A percentile compares a stretch with the other conserved stretches of the same genome.
These are phyloP conservation scores for Termitomyces sp. DNA, from an alignment of 768 basidiomycete species.

Conservation along the genomic window DNA sequence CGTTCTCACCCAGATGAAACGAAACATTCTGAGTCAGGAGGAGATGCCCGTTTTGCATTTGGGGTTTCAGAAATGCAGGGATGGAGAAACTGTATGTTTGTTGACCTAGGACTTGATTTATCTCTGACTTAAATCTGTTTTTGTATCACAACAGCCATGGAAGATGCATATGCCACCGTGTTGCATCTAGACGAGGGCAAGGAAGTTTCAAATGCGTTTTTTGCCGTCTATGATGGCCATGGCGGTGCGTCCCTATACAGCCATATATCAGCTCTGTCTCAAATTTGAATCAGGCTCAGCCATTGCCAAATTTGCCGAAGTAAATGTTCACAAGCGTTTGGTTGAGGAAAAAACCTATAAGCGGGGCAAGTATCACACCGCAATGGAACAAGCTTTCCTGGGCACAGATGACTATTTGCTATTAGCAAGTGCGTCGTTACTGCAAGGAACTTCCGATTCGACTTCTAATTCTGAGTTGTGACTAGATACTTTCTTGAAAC, in stretches of 20 bases:
- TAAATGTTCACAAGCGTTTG: slow-evolving; percentile 78
- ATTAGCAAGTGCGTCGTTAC: slow-evolving; percentile 58
- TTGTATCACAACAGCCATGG: slow-evolving; percentile 70
- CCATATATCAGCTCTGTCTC: slow-evolving; percentile 5
- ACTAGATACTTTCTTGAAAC: slow-evolving; percentile 6
- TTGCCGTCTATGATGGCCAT: slow-evolving; percentile 98
- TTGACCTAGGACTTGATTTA: slow-evolving; percentile 4
- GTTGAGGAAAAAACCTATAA: slow-evolving; percentile 69
- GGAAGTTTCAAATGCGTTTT: slow-evolving; percentile 67
- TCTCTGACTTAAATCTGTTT: neutral
- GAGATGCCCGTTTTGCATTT: slow-evolving; percentile 67
- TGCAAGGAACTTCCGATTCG: slow-evolving; percentile 4
- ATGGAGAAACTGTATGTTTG: slow-evolving; percentile 91
- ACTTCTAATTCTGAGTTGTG: slow-evolving; percentile 9
- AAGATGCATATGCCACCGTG: slow-evolving; percentile 85
- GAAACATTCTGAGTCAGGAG: slow-evolving; percentile 75
- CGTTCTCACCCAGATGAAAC: no score
- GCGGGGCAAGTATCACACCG: slow-evolving; percentile 64
- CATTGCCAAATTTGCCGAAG: slow-evolving; percentile 85
- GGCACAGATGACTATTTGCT: slow-evolving; percentile 96
- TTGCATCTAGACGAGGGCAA: slow-evolving; percentile 60
- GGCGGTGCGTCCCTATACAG: slow-evolving; percentile 60
- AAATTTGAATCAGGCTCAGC: slow-evolving; percentile 53
- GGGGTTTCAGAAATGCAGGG: slow-evolving; percentile 97
- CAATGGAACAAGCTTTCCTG: slow-evolving; percentile 86